phyloP scores from a whole-genome alignment of 768 basidiomycete genomes.

The Psilocybe cyanescens region DNA sequence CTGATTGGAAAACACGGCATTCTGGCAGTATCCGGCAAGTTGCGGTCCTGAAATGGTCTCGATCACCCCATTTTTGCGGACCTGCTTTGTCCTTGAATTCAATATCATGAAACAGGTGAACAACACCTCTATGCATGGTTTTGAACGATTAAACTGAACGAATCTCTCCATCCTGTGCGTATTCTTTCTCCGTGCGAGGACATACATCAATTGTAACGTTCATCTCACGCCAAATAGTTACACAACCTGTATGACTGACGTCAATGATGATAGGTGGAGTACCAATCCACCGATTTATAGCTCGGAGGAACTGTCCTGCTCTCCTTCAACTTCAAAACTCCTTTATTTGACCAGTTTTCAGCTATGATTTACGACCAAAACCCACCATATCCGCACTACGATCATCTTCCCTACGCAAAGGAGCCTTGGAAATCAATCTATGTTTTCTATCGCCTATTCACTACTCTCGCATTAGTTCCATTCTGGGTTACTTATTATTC shows the following conservation, averaged over 20 bases:
- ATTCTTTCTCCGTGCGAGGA: too few relatives aligned
- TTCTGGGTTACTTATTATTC: slow-evolving; percentile 48
- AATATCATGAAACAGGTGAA: too few relatives aligned
- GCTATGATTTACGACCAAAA: slow-evolving; percentile 28
- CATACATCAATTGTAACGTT: background rate
- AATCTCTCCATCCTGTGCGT: background rate
- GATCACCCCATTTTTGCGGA: too few relatives aligned
- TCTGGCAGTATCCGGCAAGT: too few relatives aligned
- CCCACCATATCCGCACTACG: slow-evolving; percentile 45
- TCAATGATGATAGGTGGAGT: background rate
- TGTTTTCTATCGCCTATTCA: slow-evolving; percentile 49
- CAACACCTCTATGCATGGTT: too few relatives aligned
- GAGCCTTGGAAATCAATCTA: slow-evolving; percentile 52
- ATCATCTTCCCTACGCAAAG: slow-evolving; percentile 44
- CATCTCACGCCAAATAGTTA: background rate
- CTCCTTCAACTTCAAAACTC: too few relatives aligned
- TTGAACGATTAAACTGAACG: background rate
- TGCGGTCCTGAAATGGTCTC: too few relatives aligned
- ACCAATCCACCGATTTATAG: background rate
- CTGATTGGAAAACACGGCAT: too few relatives aligned
- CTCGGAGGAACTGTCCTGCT: background rate
- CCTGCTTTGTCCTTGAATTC: background rate
- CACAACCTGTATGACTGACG: background rate
- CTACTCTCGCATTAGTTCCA: slow-evolving; percentile 50
- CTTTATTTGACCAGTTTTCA: background rate